These are phyloP conservation scores for Aaosphaeria pasadenensis DNA, from an alignment of 2,329 filamentous ascomycete genomes.

Conservation along the genomic window DNA sequence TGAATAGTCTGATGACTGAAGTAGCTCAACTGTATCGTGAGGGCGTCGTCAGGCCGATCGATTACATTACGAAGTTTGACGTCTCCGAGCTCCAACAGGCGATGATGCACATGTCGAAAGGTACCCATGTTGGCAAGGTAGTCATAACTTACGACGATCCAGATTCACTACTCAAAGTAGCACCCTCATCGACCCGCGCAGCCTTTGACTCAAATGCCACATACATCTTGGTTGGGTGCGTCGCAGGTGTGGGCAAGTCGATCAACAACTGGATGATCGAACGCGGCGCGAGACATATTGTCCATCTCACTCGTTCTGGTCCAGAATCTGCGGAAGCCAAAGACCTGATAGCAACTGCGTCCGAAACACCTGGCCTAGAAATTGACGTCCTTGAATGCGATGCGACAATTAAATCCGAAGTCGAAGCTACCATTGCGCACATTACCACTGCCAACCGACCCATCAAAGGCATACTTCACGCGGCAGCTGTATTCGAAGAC, in stretches of 20 bases:
- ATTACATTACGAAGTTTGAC: slow-evolving; percentile 13
- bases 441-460: background rate
- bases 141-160: slow-evolving; percentile 22
- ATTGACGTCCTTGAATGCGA: slow-evolving; percentile 5
- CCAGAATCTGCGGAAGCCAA: background rate
- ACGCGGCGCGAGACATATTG: slow-evolving; percentile 13
- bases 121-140: slow-evolving; percentile 41
- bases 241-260: slow-evolving; percentile 17
- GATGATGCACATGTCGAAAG: slow-evolving; percentile 29
- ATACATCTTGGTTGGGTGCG: slow-evolving; percentile 21
- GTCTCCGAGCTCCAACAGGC: slow-evolving; percentile 20
- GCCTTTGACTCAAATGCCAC: slow-evolving; percentile 3
- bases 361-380: slow-evolving; percentile 6
- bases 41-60: slow-evolving; percentile 8
- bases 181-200: slow-evolving; percentile 1
- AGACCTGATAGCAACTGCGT: slow-evolving; percentile 7
- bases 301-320: slow-evolving; percentile 13
- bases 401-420: slow-evolving; percentile 3
- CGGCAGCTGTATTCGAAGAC: slow-evolving; percentile 1
- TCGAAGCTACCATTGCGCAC: slow-evolving; percentile 1
- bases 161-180: slow-evolving; percentile 1
- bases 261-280: slow-evolving; percentile 14
- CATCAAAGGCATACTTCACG: background rate
- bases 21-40: background rate
- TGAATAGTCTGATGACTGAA: background rate